phyloP scores from a whole-genome alignment of 441 rosid genomes.

The Erodium texanum region DNA sequence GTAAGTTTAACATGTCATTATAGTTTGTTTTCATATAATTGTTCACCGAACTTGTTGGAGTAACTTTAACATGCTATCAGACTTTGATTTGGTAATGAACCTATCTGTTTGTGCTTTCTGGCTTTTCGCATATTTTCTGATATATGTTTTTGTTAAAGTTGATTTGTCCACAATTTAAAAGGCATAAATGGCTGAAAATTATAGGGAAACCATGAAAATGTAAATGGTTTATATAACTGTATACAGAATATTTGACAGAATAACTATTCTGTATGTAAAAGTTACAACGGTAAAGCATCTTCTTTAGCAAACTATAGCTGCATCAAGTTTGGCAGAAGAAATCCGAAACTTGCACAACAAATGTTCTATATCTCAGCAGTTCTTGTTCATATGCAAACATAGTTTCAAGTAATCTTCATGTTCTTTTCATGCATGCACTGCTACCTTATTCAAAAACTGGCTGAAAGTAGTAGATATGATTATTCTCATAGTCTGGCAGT shows the following conservation, averaged over 20 bases:
- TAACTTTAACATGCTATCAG: too few relatives aligned
- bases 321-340: neutral
- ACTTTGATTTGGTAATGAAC: too few relatives aligned
- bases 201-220: neutral
- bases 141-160: too few relatives aligned
- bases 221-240: neutral
- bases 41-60: too few relatives aligned
- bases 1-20: too few relatives aligned
- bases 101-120: too few relatives aligned
- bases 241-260: neutral
- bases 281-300: neutral
- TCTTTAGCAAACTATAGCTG: neutral
- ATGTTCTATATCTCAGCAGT: neutral
- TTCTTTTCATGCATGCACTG: neutral
- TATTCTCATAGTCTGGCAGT: constrained; percentile 31
- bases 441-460: neutral
- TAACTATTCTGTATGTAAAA: neutral
- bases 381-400: neutral
- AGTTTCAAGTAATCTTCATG: neutral
- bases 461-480: neutral
- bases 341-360: neutral
- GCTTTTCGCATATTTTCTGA: too few relatives aligned
- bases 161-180: neutral
- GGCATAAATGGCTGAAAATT: neutral
- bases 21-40: too few relatives aligned